Conservation (phyloP, 1,284 basidiomycete genomes). For the Xerocomus minutiporus region DNA sequence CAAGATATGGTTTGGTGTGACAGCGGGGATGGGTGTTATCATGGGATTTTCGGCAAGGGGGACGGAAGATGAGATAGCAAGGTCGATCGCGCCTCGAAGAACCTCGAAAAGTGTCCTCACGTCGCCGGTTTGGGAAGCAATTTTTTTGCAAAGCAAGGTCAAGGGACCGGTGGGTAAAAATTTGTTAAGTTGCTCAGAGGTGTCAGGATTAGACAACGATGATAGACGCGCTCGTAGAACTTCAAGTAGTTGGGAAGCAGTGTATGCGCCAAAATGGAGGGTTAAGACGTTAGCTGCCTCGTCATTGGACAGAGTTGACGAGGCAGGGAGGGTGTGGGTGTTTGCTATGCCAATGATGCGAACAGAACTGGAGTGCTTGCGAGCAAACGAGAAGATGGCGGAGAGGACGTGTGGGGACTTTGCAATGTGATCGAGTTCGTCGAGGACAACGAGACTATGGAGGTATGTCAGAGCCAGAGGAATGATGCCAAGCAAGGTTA, state of each 20-base stretch:
- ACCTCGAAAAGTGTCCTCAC: conserved; percentile 74
- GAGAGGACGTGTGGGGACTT: conserved; percentile 52
- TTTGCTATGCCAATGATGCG: conserved; percentile 75
- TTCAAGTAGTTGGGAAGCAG: conserved; percentile 57
- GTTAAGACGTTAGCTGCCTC: conserved; percentile 47
- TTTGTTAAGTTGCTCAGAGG: conserved; percentile 38
- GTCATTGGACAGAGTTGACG: conserved; percentile 17
- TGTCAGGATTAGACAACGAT: conserved; percentile 37
- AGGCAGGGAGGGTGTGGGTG: conserved; percentile 70
- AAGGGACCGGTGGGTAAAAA: conserved; percentile 61
- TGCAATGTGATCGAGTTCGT: conserved; percentile 75
- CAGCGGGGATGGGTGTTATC: conserved; percentile 38
- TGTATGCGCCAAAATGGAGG: conserved; percentile 73
- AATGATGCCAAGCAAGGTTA: conserved; percentile 15
- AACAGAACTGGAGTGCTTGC: conserved; percentile 44
- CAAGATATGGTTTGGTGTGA: conserved; percentile 62
- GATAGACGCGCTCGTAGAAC: conserved; percentile 62
- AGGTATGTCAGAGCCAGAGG: neutral
- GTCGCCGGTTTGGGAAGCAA: conserved; percentile 73
- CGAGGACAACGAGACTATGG: conserved; percentile 64
- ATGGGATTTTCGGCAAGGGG: conserved; percentile 37
- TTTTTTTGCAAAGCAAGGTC: conserved; percentile 68
- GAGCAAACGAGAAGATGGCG: conserved; percentile 60
- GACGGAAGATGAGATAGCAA: conserved; percentile 41
- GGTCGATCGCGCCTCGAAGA: conserved; percentile 69